Evolutionary conservation across 345 rosid genomes (phyloP).

Genomic region (Citrus mangshanensis): DNA sequence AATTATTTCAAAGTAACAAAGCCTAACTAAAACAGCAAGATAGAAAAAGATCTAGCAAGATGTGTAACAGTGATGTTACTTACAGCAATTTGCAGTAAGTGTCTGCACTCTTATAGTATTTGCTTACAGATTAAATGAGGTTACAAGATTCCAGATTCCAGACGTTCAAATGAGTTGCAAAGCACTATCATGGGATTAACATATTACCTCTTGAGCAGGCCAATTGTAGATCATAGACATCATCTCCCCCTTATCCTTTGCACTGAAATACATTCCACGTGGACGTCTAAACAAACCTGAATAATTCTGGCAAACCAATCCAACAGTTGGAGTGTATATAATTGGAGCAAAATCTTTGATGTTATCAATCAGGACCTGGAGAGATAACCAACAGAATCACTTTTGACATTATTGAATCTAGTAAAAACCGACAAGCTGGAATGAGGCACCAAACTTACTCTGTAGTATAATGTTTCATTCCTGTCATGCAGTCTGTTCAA

Average conservation of each 20-base stretch:
- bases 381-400: constrained; percentile 13
- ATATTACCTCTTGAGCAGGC: constrained; percentile 71
- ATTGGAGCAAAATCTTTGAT: constrained; percentile 90
- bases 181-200: not conserved
- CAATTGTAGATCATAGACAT: constrained; percentile 99
- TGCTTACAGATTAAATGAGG: not conserved
- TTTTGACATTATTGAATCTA: not conserved
- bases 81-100: not conserved
- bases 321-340: constrained; percentile 96
- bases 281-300: constrained; percentile 97
- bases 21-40: not conserved
- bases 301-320: constrained; percentile 95
- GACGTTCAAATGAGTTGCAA: not conserved
- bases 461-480: constrained; percentile 88
- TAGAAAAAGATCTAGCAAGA: not conserved
- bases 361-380: constrained; percentile 93
- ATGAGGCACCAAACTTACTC: constrained; percentile 45
- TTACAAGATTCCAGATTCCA: not conserved
- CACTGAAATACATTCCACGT: constrained; percentile 99
- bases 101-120: not conserved
- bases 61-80: not conserved
- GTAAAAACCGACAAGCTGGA: constrained; percentile 11
- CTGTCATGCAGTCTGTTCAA: constrained; percentile 95
- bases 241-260: constrained; percentile 99
- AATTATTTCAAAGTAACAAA: not conserved